Evolutionary conservation across 179 eudicot genomes (phyloP).

Genomic region (Patellifolia procumbens): DNA sequence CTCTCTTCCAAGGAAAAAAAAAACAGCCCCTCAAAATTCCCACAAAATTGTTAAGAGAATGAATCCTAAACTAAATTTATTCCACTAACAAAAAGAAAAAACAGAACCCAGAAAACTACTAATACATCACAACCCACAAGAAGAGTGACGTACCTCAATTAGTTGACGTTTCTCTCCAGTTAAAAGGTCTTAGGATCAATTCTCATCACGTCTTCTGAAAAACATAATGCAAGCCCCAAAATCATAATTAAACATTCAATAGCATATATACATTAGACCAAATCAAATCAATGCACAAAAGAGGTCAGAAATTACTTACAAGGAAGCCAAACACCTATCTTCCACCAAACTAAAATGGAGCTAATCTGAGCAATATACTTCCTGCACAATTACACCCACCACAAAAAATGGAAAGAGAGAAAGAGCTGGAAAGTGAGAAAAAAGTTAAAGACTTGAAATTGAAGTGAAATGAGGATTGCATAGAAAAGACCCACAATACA

Average conservation of each 20-base stretch:
- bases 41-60: background rate
- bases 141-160: no score
- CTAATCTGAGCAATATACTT: no score
- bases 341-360: no score
- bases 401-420: conserved; percentile 2
- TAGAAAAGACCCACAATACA: conserved; percentile 25
- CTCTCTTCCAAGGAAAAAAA: no score
- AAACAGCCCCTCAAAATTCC: no score
- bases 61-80: background rate
- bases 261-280: background rate
- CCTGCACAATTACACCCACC: conserved; percentile 20
- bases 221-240: background rate
- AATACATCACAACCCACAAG: background rate
- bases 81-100: background rate
- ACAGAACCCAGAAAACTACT: background rate
- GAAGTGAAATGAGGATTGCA: conserved; percentile 3
- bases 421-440: background rate
- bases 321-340: conserved; percentile 26
- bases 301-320: conserved; percentile 18
- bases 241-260: background rate
- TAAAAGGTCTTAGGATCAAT: no score
- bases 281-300: conserved; percentile 5
- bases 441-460: background rate
- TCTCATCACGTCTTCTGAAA: no score
- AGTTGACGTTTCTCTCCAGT: no score